Conservation (phyloP, 441 rosid species). For the Mallotus japonicus region DNA sequence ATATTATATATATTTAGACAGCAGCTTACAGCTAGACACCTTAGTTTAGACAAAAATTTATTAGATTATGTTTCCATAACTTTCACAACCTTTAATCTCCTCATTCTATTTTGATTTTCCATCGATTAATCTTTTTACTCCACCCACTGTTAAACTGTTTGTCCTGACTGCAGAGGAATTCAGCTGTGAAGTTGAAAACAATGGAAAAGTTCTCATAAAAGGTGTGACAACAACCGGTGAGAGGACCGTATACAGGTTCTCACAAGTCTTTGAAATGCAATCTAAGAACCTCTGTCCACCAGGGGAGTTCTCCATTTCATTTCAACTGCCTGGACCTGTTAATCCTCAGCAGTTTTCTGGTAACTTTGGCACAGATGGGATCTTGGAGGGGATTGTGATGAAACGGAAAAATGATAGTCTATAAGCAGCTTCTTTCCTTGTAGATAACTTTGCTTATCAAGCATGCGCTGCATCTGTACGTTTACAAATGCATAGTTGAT, state of each 20-base stretch:
- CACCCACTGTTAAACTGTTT: neutral
- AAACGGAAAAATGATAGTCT: conserved; percentile 26
- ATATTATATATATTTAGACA: neutral
- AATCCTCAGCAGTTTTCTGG: conserved; percentile 48
- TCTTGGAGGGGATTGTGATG: conserved; percentile 66
- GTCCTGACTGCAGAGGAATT: conserved; percentile 46
- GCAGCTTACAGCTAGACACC: neutral
- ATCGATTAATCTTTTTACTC: no score
- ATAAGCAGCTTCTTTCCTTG: neutral
- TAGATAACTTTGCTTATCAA: conserved; percentile 1
- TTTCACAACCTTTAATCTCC: neutral
- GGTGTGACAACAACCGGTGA: conserved; percentile 67
- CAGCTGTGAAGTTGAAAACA: conserved; percentile 51
- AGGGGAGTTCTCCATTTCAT: conserved; percentile 58
- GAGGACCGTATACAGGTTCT: conserved; percentile 41
- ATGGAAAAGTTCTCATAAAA: conserved; percentile 55
- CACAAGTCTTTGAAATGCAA: conserved; percentile 55
- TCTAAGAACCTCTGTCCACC: conserved; percentile 58
- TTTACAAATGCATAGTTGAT: neutral
- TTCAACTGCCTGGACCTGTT: conserved; percentile 71
- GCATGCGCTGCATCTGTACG: neutral
- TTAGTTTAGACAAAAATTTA: neutral
- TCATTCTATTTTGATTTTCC: no score
- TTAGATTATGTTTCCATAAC: neutral
- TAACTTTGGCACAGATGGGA: conserved; percentile 54